Evolutionary conservation across 352 stramenopile genomes (phyloP).

Genomic region (Pythium phragmitis): DNA sequence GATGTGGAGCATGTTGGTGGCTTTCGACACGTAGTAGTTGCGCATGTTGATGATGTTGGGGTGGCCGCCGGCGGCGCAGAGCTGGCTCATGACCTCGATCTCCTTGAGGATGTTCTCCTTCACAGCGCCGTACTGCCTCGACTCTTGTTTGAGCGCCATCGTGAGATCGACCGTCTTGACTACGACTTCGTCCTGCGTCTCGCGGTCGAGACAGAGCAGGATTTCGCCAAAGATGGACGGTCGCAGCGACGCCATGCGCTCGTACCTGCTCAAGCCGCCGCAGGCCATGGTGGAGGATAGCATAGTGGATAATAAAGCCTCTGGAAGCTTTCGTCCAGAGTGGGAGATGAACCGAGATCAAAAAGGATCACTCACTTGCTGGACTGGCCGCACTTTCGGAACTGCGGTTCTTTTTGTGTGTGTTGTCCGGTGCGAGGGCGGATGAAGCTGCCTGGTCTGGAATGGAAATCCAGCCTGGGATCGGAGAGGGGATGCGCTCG

Average conservation of each 20-base stretch:
- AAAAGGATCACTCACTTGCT: not conserved
- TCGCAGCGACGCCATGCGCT: slow-evolving; percentile 43
- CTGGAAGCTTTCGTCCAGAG: not conserved
- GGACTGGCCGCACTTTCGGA: not conserved
- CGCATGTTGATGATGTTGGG: slow-evolving; percentile 72
- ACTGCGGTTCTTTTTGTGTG: not conserved
- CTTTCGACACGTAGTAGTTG: slow-evolving; percentile 61
- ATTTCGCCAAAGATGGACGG: slow-evolving; percentile 73
- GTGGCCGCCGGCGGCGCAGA: slow-evolving; percentile 57
- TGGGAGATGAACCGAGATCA: not conserved
- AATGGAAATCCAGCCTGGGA: not conserved
- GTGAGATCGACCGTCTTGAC: slow-evolving; percentile 73
- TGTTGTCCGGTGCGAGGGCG: not conserved
- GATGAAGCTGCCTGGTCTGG: slow-evolving; percentile 1
- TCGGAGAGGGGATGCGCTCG: slow-evolving; percentile 2
- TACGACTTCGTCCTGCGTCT: slow-evolving; percentile 56
- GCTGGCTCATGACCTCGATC: slow-evolving; percentile 59
- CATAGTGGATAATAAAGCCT: not conserved
- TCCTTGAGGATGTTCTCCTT: slow-evolving; percentile 73
- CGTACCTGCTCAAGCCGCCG: slow-evolving; percentile 41
- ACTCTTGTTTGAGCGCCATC: slow-evolving; percentile 54
- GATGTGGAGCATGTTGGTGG: slow-evolving; percentile 49
- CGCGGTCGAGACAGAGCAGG: slow-evolving; percentile 53
- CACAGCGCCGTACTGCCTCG: slow-evolving; percentile 43
- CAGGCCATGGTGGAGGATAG: not conserved